Base-by-base conservation (phyloP, 192 early-diverging fungal genomes). In the Paraglomus occultum region DNA sequence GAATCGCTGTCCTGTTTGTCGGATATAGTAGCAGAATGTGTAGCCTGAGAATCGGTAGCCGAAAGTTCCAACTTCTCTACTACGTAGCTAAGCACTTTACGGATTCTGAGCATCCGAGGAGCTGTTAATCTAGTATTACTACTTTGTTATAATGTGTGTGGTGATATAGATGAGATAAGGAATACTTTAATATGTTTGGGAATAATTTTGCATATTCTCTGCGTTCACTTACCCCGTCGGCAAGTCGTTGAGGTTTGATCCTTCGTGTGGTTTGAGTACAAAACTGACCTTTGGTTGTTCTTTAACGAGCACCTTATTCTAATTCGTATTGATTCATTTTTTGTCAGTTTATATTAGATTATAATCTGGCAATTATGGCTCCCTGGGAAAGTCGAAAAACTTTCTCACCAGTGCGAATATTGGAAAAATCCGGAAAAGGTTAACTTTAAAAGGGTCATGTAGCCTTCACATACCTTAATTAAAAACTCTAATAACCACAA, bases 221-320 rank as follows among this genome's bases (percentile, higher is more conserved):
- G 3, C 31, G 18, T 51, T 6, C 49, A 60, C 20, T 71, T 77
- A 84, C 83, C 85, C 85, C 55, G 72, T 79, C 6, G 85, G 84
- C 18, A 87, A 61, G 51, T 87, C 85, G 4, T 51, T 49, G 20
- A 85, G 67, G 9, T 84, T 77, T 22, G 87, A 83, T 22, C 78
- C 78, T 40, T 82, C 80, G 50, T 86, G 80, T 14, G 93, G 89
- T 22, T 76, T 78, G 52, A 98, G 75, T 10, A 91, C 70, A 84
- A 99, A 98, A 0, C 88, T 87, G 8, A 99, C 71, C 76, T 97
- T 97, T 44, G 84, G 74, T 1, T 86, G 74, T 57, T 97, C 95
- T 74, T 91, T 92, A 55, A 74, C 70, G 3, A 90, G 83, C 6
- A 82, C 80, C 23, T 84, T 87, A 60, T 89, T 89, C 78, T 91